Evolutionary conservation across 305 asterid genomes (phyloP), one percentile per base, ranked within the genome.

Genomic region (Fraxinus sp.): DNA sequence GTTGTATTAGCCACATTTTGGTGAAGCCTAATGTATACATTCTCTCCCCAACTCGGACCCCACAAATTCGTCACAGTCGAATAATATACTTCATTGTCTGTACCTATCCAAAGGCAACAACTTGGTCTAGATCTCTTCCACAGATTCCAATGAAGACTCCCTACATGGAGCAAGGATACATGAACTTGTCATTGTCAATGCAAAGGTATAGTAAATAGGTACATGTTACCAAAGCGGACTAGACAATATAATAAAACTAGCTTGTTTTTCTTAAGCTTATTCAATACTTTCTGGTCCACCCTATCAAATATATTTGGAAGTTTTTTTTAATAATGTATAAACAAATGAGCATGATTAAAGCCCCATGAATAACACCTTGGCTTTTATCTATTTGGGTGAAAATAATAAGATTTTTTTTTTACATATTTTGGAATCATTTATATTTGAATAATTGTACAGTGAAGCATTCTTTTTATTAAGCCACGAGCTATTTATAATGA

Each of bases 1-100:
- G 83, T 79, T 22, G 14, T 74, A 49, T 89, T 87, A 9, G 84
- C 91, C 79, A 90, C 76, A 13, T 92, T 93, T n/a, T 95, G 91
- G 81, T 93, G 91, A 11, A 94, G 90, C 86, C 83, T 90, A 85
- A 93, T 91, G 87, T 94, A 94, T 1, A 97, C 98, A 0, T 83
- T 77, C 72, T 93, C 97, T 4, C 97, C 98, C 98, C 98, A 93
- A 36, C 59, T 86, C 0, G 90, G n/a, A 5, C 98, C 97, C 98
- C 98, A 94, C 9, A 97, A 94, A 80, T 92, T 94, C 81, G 91
- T 88, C 74, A 94, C 95, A 0, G 90, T 83, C 98, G 95, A 94
- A 85, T 93, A 92, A 66, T 92, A 97, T 46, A 83, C 84, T 9
- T 94, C 94, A 0, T 86, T 64, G 13, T 92, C 92, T 0, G 91